These are phyloP conservation scores for Trichoderma arundinaceum DNA, from an alignment of 2,329 filamentous ascomycete genomes.

Conservation along the genomic window DNA sequence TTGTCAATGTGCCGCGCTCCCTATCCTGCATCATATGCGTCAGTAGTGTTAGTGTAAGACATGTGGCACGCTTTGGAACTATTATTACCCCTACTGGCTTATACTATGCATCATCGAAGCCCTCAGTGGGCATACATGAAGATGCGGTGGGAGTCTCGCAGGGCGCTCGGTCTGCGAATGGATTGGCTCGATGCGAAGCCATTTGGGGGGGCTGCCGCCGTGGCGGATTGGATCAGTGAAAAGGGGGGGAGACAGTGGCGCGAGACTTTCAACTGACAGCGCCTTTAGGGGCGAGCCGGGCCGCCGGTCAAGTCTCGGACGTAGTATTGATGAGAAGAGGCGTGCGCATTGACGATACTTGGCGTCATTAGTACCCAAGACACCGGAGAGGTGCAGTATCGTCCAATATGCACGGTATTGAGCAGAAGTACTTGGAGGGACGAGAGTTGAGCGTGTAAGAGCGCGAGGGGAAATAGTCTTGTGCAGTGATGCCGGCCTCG, in stretches of 20 bases:
- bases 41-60: not conserved
- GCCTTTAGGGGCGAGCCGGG: conserved; percentile 30
- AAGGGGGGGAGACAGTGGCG: conserved; percentile 27
- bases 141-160: conserved; percentile 11
- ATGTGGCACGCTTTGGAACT: conserved; percentile 2
- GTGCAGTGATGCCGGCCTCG: not conserved
- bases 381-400: conserved; percentile 13
- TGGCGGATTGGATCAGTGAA: conserved; percentile 24
- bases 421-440: not conserved
- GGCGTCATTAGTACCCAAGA: conserved; percentile 27
- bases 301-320: conserved; percentile 32
- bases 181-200: conserved; percentile 21
- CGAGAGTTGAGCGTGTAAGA: conserved; percentile 9
- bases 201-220: conserved; percentile 15
- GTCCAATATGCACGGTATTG: conserved; percentile 5
- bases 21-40: not conserved
- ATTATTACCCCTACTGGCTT: conserved; percentile 4
- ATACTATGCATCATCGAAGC: conserved; percentile 5
- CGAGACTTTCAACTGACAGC: conserved; percentile 27
- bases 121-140: not conserved
- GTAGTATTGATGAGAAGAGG: conserved; percentile 19
- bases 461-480: not conserved
- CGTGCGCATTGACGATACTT: conserved; percentile 19
- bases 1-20: not conserved
- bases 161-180: conserved; percentile 17